These are phyloP conservation scores for Babesia ovis DNA, from an alignment of 169 alveolate genomes.

Conservation along the genomic window DNA sequence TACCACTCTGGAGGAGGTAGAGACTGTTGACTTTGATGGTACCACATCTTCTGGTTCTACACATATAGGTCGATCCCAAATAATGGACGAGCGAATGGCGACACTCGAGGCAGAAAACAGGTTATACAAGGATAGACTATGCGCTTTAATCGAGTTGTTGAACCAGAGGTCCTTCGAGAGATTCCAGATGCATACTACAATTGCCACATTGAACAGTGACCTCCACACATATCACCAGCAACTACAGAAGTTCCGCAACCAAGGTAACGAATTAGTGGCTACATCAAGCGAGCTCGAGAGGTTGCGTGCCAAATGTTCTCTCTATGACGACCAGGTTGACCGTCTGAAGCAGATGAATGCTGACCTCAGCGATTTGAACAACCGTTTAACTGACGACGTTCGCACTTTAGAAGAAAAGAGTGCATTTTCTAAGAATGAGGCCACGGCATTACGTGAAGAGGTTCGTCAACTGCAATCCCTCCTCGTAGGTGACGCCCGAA, in stretches of 20 bases:
- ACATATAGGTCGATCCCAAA: not conserved
- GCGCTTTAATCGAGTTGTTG: slow-evolving; percentile 8
- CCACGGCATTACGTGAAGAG: slow-evolving; percentile 48
- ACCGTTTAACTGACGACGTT: slow-evolving; percentile 37
- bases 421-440: slow-evolving; percentile 29
- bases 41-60: not conserved
- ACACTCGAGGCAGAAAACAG: slow-evolving; percentile 47
- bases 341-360: slow-evolving; percentile 49
- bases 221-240: slow-evolving; percentile 44
- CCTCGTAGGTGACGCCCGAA: slow-evolving; percentile 17
- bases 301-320: slow-evolving; percentile 24
- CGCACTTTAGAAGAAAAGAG: slow-evolving; percentile 34
- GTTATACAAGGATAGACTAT: slow-evolving; percentile 31
- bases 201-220: slow-evolving; percentile 41
- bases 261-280: slow-evolving; percentile 10
- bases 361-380: slow-evolving; percentile 46
- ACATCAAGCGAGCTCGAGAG: slow-evolving; percentile 40
- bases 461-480: slow-evolving; percentile 37
- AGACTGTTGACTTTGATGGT: not conserved
- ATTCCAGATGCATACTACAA: slow-evolving; percentile 29
- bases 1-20: slow-evolving; percentile 23
- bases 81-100: slow-evolving; percentile 5
- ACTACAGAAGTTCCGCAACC: slow-evolving; percentile 42
- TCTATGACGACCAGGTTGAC: slow-evolving; percentile 52
- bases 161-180: slow-evolving; percentile 28